These are phyloP conservation scores for Solanum etuberosum DNA, from an alignment of 257 asterid genomes.

Conservation along the genomic window DNA sequence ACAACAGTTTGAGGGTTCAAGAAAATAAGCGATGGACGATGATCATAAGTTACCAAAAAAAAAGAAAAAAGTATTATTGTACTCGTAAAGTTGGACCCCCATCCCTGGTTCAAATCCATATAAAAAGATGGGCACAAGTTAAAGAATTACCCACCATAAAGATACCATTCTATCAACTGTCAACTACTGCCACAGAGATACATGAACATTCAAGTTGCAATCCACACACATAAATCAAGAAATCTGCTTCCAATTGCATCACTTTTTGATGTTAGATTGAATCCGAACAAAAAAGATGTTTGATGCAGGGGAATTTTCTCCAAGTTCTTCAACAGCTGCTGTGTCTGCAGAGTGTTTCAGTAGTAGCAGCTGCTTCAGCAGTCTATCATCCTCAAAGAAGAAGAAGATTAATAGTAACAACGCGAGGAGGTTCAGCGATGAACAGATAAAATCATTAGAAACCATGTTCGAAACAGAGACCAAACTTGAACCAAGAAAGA, in stretches of 20 bases:
- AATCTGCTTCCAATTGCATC: neutral
- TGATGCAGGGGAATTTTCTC: slow-evolving; percentile 9
- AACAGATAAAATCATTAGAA: slow-evolving; percentile 39
- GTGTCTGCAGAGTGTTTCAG: slow-evolving; percentile 5
- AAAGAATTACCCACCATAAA: neutral
- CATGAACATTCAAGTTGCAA: neutral
- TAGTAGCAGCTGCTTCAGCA: neutral
- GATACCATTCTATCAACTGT: neutral
- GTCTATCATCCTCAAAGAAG: slow-evolving; percentile 5
- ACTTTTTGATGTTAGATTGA: neutral
- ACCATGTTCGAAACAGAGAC: slow-evolving; percentile 35
- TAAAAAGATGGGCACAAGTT: neutral
- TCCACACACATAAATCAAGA: neutral
- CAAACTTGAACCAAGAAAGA: slow-evolving; percentile 38
- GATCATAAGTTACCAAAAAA: neutral
- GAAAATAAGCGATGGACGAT: neutral
- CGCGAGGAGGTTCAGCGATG: slow-evolving; percentile 38
- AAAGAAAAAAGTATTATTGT: neutral
- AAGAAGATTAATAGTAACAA: slow-evolving; percentile 2
- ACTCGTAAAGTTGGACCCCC: neutral
- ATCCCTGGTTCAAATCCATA: neutral
- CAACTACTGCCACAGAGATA: neutral
- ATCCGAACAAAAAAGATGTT: neutral
- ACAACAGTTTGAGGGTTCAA: neutral
- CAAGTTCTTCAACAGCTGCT: slow-evolving; percentile 4